Conservation (phyloP, 148 eudicot species). For the Dianthus caryophyllus region DNA sequence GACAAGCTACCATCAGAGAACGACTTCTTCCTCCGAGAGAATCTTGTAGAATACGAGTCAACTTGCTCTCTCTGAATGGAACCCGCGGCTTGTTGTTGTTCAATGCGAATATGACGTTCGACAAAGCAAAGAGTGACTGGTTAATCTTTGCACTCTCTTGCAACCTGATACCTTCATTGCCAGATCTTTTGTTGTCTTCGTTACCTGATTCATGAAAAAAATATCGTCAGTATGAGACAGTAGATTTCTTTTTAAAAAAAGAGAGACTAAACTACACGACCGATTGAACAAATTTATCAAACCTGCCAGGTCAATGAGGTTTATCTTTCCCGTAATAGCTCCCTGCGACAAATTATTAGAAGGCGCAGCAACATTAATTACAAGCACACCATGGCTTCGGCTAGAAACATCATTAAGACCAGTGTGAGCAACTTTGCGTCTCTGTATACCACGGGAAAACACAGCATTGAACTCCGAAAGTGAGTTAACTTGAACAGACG, state of each 20-base stretch:
- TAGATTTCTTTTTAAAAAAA: not conserved
- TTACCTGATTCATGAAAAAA: slow-evolving; percentile 49
- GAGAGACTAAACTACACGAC: not conserved
- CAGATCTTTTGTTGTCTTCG: slow-evolving; percentile 83
- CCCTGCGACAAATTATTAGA: slow-evolving; percentile 29
- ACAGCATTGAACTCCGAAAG: slow-evolving; percentile 54
- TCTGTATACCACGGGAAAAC: slow-evolving; percentile 58
- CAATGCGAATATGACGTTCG: slow-evolving; percentile 85
- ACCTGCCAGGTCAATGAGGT: slow-evolving; percentile 97
- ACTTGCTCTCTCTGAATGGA: slow-evolving; percentile 88
- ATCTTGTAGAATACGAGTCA: slow-evolving; percentile 93
- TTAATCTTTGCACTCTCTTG: slow-evolving; percentile 92
- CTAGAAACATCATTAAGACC: slow-evolving; percentile 87
- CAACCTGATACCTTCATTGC: slow-evolving; percentile 85
- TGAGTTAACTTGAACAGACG: slow-evolving; percentile 53
- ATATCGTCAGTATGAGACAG: no score
- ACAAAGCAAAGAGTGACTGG: slow-evolving; percentile 80
- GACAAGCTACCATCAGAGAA: slow-evolving; percentile 88
- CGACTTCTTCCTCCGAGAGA: slow-evolving; percentile 91
- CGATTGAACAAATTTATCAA: not conserved
- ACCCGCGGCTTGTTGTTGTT: slow-evolving; percentile 66
- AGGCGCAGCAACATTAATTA: slow-evolving; percentile 48
- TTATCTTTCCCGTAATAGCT: slow-evolving; percentile 57
- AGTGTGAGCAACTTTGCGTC: slow-evolving; percentile 83
- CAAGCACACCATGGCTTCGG: slow-evolving; percentile 84